Base-by-base conservation (phyloP, 2,329 filamentous ascomycete species). In the Didymella pomorum region DNA sequence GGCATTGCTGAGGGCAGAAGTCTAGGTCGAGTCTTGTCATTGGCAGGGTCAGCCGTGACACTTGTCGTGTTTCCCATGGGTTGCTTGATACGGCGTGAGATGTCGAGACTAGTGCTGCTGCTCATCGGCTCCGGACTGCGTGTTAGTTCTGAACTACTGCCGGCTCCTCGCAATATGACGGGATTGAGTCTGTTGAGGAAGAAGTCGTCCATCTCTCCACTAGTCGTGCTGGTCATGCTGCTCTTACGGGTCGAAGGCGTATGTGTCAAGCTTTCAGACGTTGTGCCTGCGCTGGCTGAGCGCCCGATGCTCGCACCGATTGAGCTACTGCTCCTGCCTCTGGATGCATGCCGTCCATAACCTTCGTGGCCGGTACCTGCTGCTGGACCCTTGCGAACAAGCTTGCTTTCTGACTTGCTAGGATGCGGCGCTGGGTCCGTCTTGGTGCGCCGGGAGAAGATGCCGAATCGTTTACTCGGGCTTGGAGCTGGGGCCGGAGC, bases 321-420 rank as follows among this genome's bases (percentile, higher is more conserved):
- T 20, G 81, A 79, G 68, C 86, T 88, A 58, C 84, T 86, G 68
- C 87, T 92, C 52, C 89, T 85, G 28, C 89, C 84, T 57, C 87
- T 85, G 5, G 83, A 79, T 2, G 87, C 87, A 55, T 91, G 81
- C 55, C 84, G 85, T 0, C 89, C 89, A 69, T 94, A 93, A 1
- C 90, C 90, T 79, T 98, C 94, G 70, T 98, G 93, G 0, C 94
- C 94, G 35, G 94, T 98, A n/a, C 94, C 94, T 39, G 94, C 94
- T 16, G 85, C 87, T 21, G 94, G 94, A 0, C 94, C 93, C 76
- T 92, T 94, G 26, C 90, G 69, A 2, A 65, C 65, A 23, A 80
- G 60, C 8, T 80, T 71, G 62, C 84, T 87, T 9, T 88, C 87
- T 35, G 83, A 82, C 71, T 84, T 87, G n/a, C 87, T 84, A 0